A percentile compares a stretch with the other conserved stretches of the same genome.
phyloP scores from a whole-genome alignment of 345 rosid genomes.

The Carallia brachiata region DNA sequence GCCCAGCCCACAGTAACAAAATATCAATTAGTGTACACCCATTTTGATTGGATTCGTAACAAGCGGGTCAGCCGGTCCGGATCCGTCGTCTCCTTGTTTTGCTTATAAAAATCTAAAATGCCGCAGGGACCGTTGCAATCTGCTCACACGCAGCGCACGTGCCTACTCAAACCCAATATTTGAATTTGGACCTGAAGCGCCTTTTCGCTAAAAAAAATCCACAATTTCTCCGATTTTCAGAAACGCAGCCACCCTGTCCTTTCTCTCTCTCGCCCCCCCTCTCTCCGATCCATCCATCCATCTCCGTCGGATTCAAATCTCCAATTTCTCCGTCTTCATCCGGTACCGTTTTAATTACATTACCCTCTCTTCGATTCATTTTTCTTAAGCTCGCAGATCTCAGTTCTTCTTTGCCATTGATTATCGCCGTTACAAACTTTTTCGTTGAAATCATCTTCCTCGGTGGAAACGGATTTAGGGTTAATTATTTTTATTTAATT shows the following conservation, averaged over 20 bases:
- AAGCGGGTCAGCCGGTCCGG: neutral
- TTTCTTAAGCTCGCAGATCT: neutral
- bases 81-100: neutral
- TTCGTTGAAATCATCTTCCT: neutral
- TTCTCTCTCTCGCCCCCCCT: neutral
- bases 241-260: too few relatives aligned
- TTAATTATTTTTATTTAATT: too few relatives aligned
- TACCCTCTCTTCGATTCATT: too few relatives aligned
- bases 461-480: too few relatives aligned
- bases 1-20: too few relatives aligned
- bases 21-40: too few relatives aligned
- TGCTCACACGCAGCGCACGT: slow-evolving; percentile 21
- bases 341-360: neutral
- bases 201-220: slow-evolving; percentile 10
- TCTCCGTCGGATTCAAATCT: neutral
- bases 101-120: neutral
- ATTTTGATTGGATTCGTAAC: too few relatives aligned
- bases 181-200: slow-evolving; percentile 27
- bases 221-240: neutral
- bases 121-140: neutral
- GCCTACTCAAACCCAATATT: slow-evolving; percentile 14
- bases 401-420: neutral
- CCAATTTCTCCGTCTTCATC: neutral
- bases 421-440: neutral
- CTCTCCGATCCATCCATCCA: neutral